These are phyloP conservation scores for Abelmoschus esculentus DNA, from an alignment of 345 rosid species.

Conservation along the genomic window DNA sequence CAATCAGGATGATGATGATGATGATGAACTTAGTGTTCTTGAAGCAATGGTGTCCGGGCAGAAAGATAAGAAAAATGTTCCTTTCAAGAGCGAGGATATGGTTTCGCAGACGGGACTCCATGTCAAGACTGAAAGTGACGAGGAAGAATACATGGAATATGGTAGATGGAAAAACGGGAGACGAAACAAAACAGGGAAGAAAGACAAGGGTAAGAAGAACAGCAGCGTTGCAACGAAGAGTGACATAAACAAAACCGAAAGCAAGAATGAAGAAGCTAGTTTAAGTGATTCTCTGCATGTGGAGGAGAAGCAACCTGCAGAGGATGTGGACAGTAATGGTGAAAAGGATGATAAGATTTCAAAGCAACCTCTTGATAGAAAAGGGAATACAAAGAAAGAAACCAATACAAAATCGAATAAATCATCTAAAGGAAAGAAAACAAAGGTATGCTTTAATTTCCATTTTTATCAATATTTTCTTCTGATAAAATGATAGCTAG, in stretches of 20 bases:
- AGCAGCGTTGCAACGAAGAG: constrained; percentile 20
- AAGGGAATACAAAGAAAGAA: constrained; percentile 35
- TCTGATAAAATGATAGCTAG: neutral
- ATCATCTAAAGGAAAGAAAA: constrained; percentile 68
- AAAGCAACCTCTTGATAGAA: constrained; percentile 25
- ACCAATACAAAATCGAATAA: constrained; percentile 39
- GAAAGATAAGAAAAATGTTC: constrained; percentile 34
- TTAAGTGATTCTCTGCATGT: constrained; percentile 18
- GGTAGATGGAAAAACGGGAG: constrained; percentile 44
- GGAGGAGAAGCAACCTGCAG: constrained; percentile 27
- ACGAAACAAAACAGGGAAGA: constrained; percentile 38
- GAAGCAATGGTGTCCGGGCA: constrained; percentile 60
- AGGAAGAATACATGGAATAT: constrained; percentile 29
- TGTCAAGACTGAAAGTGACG: constrained; percentile 35
- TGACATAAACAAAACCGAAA: constrained; percentile 15
- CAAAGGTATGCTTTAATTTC: constrained; percentile 41
- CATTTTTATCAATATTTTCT: neutral
- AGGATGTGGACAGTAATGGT: constrained; percentile 18
- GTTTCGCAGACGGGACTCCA: constrained; percentile 16
- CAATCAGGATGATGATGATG: constrained; percentile 15
- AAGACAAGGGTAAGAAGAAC: constrained; percentile 35
- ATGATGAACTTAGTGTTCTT: constrained; percentile 50
- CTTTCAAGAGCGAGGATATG: constrained; percentile 24
- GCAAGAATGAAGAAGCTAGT: constrained; percentile 21
- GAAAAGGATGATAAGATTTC: constrained; percentile 23